phyloP scores from a whole-genome alignment of 805 yeast species.

The Zygoascus flipseniorum region DNA sequence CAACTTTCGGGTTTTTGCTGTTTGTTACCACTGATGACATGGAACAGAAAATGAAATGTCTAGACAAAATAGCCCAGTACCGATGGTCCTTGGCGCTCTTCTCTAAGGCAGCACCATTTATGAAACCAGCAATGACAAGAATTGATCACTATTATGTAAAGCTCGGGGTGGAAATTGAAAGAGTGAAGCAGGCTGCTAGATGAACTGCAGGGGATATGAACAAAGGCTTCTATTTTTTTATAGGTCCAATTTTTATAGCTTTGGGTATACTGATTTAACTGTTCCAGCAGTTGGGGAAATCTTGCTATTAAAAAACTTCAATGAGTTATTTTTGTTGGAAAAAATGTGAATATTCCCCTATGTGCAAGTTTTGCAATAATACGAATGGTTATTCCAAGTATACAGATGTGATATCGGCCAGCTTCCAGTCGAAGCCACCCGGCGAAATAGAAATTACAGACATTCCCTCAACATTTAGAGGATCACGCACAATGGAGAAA shows the following conservation, averaged over 20 bases:
- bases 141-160: slow-evolving; percentile 19
- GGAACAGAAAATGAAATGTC: slow-evolving; percentile 12
- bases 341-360: background rate
- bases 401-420: slow-evolving; percentile 6
- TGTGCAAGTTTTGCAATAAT: background rate
- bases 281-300: too few relatives aligned
- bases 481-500: background rate
- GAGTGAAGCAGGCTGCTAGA: background rate
- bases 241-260: too few relatives aligned
- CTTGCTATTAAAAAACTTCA: background rate
- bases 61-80: slow-evolving; percentile 18
- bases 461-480: background rate
- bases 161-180: slow-evolving; percentile 9
- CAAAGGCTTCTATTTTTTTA: too few relatives aligned
- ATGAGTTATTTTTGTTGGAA: background rate
- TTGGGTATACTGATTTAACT: too few relatives aligned
- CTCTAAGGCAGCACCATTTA: slow-evolving; percentile 21
- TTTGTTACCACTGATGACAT: slow-evolving; percentile 15
- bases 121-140: slow-evolving; percentile 22
- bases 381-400: background rate
- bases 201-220: background rate
- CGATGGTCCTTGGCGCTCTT: slow-evolving; percentile 20
- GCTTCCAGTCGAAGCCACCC: slow-evolving; percentile 10
- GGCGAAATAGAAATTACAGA: slow-evolving; percentile 1
- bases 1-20: slow-evolving; percentile 20